Percentiles rank a stretch among this genome's conserved stretches.
Evolutionary conservation across 2,329 filamentous ascomycete genomes (phyloP).

Genomic region (Alternaria gansuensis): DNA sequence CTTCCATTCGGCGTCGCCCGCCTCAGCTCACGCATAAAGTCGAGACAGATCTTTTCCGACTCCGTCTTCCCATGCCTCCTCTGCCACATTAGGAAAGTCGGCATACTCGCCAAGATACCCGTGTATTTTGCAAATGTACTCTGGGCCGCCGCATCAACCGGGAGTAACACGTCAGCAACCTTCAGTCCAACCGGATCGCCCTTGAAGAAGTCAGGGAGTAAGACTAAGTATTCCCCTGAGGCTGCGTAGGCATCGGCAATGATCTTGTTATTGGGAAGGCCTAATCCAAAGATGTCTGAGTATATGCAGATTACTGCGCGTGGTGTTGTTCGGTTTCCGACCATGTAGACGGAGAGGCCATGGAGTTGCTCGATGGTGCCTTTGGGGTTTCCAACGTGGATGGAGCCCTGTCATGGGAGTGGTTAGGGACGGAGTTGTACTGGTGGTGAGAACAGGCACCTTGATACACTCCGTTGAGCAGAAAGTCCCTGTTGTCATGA

Average conservation of each 20-base stretch:
- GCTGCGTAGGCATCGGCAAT: conserved; percentile 37
- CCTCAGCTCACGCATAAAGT: conserved; percentile 46
- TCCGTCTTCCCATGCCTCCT: conserved; percentile 44
- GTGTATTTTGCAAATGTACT: conserved; percentile 52
- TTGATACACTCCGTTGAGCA: conserved; percentile 38
- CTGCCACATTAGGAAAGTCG: conserved; percentile 38
- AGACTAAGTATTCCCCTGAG: conserved; percentile 34
- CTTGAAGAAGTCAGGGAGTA: conserved; percentile 40
- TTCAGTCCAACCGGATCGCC: conserved; percentile 31
- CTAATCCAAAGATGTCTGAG: conserved; percentile 38
- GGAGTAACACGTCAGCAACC: conserved; percentile 51
- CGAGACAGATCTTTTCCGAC: conserved; percentile 49
- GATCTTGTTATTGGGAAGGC: conserved; percentile 40
- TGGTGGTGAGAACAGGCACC: conserved; percentile 14
- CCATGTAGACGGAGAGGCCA: conserved; percentile 35
- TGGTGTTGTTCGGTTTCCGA: conserved; percentile 30
- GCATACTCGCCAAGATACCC: conserved; percentile 48
- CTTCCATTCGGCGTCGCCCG: conserved; percentile 38
- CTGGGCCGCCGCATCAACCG: conserved; percentile 49
- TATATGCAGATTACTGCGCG: conserved; percentile 36
- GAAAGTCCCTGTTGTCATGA: conserved; percentile 11
- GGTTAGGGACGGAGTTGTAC: neutral
- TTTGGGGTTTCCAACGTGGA: conserved; percentile 47
- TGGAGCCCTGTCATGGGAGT: conserved; percentile 42
- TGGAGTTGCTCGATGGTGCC: conserved; percentile 30